Conservation (phyloP, 2,329 filamentous ascomycete species). For the Colletotrichum caudatum region DNA sequence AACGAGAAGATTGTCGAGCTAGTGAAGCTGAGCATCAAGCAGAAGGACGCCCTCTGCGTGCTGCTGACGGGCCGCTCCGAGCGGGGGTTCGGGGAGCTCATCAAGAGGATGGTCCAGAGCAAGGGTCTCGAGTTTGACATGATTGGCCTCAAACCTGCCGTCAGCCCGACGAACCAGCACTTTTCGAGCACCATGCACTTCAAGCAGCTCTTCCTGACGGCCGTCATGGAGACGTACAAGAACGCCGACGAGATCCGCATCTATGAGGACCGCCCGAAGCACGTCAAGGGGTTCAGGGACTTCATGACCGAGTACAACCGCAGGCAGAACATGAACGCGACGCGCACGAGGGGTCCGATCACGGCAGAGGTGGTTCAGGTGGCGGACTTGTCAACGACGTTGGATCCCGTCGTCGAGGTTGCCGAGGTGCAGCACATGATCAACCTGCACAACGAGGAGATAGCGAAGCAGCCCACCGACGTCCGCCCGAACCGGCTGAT, state of each 20-base stretch:
- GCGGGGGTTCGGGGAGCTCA: conserved; percentile 78
- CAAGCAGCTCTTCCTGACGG: conserved; percentile 86
- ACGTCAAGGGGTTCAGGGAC: conserved; percentile 84
- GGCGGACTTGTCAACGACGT: conserved; percentile 76
- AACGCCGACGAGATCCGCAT: conserved; percentile 84
- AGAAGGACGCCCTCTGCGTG: conserved; percentile 86
- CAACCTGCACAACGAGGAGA: conserved; percentile 81
- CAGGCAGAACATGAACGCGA: conserved; percentile 56
- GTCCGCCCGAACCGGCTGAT: conserved; percentile 63
- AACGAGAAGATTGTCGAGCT: conserved; percentile 90
- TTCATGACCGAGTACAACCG: conserved; percentile 86
- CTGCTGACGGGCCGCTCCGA: conserved; percentile 90
- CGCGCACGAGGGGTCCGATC: conserved; percentile 72
- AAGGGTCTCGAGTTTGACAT: conserved; percentile 89
- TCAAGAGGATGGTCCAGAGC: conserved; percentile 83
- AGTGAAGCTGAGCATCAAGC: conserved; percentile 82
- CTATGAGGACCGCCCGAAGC: conserved; percentile 75
- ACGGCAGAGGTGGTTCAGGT: conserved; percentile 88
- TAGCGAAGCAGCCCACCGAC: conserved; percentile 54
- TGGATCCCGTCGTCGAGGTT: conserved; percentile 84
- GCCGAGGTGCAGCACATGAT: conserved; percentile 90
- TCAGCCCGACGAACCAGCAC: conserved; percentile 81
- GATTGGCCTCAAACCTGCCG: conserved; percentile 85
- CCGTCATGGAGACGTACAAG: conserved; percentile 87
- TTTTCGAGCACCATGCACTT: conserved; percentile 90